Evolutionary conservation across 192 early-diverging fungal genomes (phyloP).

Genomic region (Jimgerdemannia lactiflua): DNA sequence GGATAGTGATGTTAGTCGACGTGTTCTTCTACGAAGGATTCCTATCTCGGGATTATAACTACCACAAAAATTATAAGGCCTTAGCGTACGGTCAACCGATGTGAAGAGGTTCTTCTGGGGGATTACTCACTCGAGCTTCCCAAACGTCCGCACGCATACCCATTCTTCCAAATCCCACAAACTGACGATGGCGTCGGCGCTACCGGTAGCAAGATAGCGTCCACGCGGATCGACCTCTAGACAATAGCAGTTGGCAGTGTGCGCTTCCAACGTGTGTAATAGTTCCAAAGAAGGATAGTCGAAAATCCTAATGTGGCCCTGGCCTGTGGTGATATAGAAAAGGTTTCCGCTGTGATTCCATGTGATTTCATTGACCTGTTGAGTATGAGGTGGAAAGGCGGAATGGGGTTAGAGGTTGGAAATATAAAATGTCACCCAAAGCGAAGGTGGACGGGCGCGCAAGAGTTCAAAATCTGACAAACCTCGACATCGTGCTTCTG

Average conservation of each 20-base stretch:
- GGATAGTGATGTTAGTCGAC: too few species aligned
- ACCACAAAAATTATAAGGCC: too few species aligned
- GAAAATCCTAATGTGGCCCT: constrained; percentile 67
- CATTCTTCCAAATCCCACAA: constrained; percentile 74
- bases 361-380: constrained; percentile 73
- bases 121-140: constrained; percentile 56
- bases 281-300: constrained; percentile 61
- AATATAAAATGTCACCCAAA: background rate
- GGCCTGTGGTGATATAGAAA: constrained; percentile 77
- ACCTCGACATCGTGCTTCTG: constrained; percentile 54
- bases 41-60: too few species aligned
- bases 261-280: constrained; percentile 55
- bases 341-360: constrained; percentile 73
- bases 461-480: background rate
- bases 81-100: too few species aligned
- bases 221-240: constrained; percentile 76
- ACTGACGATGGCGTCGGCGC: constrained; percentile 70
- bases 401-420: background rate
- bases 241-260: constrained; percentile 81
- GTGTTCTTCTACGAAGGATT: too few species aligned
- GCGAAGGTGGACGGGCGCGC: too few species aligned
- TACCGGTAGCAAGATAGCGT: constrained; percentile 76
- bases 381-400: background rate
- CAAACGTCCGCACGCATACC: constrained; percentile 64
- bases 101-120: background rate